Conservation (phyloP, 1,284 basidiomycete species). For the Apiotrichum montevideense region DNA sequence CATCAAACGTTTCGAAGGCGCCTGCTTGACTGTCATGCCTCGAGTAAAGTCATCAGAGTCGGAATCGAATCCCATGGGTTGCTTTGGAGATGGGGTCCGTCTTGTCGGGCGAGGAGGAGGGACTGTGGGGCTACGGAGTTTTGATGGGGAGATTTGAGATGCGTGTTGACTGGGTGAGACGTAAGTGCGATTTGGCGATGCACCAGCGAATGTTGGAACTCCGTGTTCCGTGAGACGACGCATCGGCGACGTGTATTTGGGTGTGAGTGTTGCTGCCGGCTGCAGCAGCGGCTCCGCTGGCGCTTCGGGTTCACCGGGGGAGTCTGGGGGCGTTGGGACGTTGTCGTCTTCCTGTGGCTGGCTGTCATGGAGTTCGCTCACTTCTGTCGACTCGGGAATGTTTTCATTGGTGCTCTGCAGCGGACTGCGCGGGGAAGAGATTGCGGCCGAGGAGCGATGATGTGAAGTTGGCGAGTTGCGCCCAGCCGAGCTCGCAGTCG, state of each 20-base stretch:
- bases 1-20: no score
- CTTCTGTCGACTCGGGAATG: neutral
- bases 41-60: neutral
- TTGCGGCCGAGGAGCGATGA: no score
- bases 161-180: no score
- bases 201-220: neutral
- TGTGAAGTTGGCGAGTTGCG: no score
- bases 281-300: neutral
- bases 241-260: neutral
- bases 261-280: neutral
- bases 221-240: neutral
- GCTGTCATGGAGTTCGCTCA: neutral
- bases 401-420: neutral
- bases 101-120: no score
- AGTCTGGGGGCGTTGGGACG: constrained; percentile 1
- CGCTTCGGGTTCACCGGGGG: neutral
- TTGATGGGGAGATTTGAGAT: neutral
- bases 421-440: no score
- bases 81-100: no score
- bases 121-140: neutral
- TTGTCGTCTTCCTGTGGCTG: neutral
- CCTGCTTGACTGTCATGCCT: neutral
- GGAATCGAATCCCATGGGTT: neutral
- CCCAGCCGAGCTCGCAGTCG: no score
- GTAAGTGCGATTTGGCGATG: no score